Conservation (phyloP, 2,329 filamentous ascomycete genomes). For the Nigrospora osmanthi region DNA sequence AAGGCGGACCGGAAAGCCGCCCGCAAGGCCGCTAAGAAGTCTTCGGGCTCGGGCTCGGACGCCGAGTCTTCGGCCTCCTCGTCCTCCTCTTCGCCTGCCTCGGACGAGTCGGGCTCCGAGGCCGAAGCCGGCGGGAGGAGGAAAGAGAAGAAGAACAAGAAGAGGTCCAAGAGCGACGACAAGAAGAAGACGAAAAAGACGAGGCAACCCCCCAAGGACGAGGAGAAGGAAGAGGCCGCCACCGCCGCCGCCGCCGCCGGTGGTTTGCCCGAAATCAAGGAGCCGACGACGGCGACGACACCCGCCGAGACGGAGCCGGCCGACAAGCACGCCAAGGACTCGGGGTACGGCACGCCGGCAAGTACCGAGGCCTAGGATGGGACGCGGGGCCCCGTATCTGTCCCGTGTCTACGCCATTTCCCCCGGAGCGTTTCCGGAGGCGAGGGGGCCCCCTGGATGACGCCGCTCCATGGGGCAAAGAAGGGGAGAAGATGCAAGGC, state of each 20-base stretch:
- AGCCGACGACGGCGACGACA: not conserved
- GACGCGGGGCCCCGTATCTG: too few relatives aligned
- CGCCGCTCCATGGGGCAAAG: too few relatives aligned
- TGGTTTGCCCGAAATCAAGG: not conserved
- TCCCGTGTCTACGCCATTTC: too few relatives aligned
- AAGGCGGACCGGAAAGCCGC: conserved; percentile 35
- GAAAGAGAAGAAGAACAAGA: not conserved
- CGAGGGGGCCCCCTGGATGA: too few relatives aligned
- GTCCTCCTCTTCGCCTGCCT: not conserved
- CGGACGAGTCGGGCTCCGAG: not conserved
- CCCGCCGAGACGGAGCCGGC: not conserved
- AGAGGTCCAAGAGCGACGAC: not conserved
- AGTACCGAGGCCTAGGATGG: conserved; percentile 1
- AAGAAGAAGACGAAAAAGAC: not conserved
- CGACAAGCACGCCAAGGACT: conserved; percentile 1
- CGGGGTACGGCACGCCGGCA: conserved; percentile 4
- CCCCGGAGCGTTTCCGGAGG: too few relatives aligned
- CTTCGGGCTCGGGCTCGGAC: conserved; percentile 21
- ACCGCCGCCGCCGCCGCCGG: not conserved
- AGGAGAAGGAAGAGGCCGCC: not conserved
- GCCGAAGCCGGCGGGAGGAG: not conserved
- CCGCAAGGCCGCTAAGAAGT: conserved; percentile 30
- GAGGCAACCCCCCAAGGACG: not conserved
- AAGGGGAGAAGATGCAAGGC: too few relatives aligned
- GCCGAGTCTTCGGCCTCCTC: not conserved